These are phyloP conservation scores for Annona squamosa DNA, from an alignment of 164 flowering plant species.

Conservation along the genomic window DNA sequence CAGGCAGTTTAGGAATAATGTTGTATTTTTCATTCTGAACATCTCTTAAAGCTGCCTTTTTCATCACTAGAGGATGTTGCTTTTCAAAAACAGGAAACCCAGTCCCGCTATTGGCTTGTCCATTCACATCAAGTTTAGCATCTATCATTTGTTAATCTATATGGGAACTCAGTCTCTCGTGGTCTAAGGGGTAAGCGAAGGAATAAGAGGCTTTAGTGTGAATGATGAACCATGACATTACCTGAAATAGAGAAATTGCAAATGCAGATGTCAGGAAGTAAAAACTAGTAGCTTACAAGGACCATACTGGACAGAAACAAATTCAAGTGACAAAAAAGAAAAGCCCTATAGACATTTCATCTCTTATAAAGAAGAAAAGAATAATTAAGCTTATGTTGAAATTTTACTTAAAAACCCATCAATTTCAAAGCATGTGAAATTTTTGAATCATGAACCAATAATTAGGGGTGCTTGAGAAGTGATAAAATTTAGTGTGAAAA, in stretches of 20 bases:
- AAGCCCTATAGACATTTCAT: neutral
- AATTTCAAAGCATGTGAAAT: neutral
- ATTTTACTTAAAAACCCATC: neutral
- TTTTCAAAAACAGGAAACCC: constrained; percentile 28
- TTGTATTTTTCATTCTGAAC: constrained; percentile 38
- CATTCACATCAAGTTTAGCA: constrained; percentile 33
- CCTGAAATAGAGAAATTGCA: neutral
- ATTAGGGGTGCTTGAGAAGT: neutral
- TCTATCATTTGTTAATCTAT: constrained; percentile 27
- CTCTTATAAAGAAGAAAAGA: neutral
- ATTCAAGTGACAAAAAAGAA: neutral
- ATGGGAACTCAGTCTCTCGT: constrained; percentile 7
- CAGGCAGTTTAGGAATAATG: constrained; percentile 24
- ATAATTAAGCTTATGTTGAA: neutral
- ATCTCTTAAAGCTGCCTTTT: constrained; percentile 56
- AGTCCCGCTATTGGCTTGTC: constrained; percentile 26
- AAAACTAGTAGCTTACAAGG: neutral
- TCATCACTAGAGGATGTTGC: constrained; percentile 30
- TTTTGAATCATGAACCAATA: neutral
- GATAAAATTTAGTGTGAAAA: no score
- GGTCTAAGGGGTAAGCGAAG: neutral
- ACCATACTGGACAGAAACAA: neutral
- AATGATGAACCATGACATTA: neutral
- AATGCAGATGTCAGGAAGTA: neutral
- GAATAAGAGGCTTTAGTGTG: neutral